These are phyloP conservation scores for Thelonectria discophora DNA, from an alignment of 2,329 filamentous ascomycete species.

Conservation along the genomic window DNA sequence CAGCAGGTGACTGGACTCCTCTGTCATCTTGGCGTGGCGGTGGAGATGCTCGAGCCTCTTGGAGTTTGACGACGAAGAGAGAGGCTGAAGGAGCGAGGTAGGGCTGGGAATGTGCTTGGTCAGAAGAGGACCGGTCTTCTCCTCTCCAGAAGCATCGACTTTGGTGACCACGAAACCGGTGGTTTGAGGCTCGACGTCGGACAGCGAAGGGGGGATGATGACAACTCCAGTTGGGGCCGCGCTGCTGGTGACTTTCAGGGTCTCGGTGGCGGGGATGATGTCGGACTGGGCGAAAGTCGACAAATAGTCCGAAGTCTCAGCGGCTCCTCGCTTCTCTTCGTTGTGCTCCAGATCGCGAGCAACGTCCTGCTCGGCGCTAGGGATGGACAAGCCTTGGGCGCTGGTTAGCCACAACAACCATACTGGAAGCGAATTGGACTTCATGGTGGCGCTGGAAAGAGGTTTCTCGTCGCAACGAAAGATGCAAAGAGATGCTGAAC, in stretches of 20 bases:
- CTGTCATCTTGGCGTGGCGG: slow-evolving; percentile 35
- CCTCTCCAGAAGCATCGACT: slow-evolving; percentile 31
- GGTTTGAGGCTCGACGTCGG: slow-evolving; percentile 45
- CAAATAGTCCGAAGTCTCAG: slow-evolving; percentile 34
- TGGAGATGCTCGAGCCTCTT: slow-evolving; percentile 31
- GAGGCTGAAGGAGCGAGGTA: slow-evolving; percentile 45
- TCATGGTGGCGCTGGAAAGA: slow-evolving; percentile 34
- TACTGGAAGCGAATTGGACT: slow-evolving; percentile 34
- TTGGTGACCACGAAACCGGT: slow-evolving; percentile 43
- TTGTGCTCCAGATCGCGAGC: slow-evolving; percentile 22
- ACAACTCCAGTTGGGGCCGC: slow-evolving; percentile 39
- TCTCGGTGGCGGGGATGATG: slow-evolving; percentile 41
- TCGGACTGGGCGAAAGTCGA: slow-evolving; percentile 40
- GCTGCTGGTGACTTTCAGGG: slow-evolving; percentile 40
- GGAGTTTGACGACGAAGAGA: slow-evolving; percentile 31
- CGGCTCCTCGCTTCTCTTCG: slow-evolving; percentile 34
- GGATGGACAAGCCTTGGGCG: slow-evolving; percentile 36
- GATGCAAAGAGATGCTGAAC: slow-evolving; percentile 14
- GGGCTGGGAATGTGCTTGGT: slow-evolving; percentile 49
- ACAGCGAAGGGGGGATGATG: slow-evolving; percentile 43
- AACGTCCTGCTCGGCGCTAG: slow-evolving; percentile 20
- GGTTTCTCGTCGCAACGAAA: slow-evolving; percentile 18
- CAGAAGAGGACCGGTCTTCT: slow-evolving; percentile 37
- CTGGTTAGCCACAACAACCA: slow-evolving; percentile 43
- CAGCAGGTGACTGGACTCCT: background rate